A percentile compares a stretch with the other conserved stretches of the same genome.
These are phyloP conservation scores for Penstemon barbatus DNA, from an alignment of 257 asterid genomes.

Conservation along the genomic window DNA sequence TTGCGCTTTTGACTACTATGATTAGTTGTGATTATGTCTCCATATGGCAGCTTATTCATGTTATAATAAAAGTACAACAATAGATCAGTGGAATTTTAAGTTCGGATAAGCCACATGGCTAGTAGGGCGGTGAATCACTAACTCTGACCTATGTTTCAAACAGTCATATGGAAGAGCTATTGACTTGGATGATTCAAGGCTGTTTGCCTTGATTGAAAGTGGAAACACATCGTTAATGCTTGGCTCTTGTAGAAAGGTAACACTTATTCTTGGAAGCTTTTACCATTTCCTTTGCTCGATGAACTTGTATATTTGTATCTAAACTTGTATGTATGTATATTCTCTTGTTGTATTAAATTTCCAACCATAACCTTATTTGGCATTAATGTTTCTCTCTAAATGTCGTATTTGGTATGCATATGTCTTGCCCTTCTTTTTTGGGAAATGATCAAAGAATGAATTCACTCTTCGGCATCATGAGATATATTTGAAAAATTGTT, in stretches of 20 bases:
- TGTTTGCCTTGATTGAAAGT: constrained; percentile 87
- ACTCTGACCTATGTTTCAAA: constrained; percentile 32
- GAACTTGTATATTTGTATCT: constrained; percentile 14
- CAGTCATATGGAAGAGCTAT: constrained; percentile 94
- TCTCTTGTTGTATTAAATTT: constrained; percentile 21
- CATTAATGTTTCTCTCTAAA: not conserved
- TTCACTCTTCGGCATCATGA: not conserved
- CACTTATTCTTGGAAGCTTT: constrained; percentile 19
- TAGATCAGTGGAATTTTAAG: constrained; percentile 16
- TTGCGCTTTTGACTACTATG: too few relatives aligned
- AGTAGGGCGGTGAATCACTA: constrained; percentile 17
- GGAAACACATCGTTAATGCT: constrained; percentile 89
- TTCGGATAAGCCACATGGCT: constrained; percentile 20
- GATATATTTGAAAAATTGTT: not conserved
- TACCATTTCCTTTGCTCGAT: constrained; percentile 13
- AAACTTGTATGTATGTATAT: constrained; percentile 16
- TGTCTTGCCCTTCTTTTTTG: not conserved
- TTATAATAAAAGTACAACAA: not conserved
- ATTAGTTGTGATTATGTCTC: not conserved
- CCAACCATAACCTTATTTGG: constrained; percentile 6
- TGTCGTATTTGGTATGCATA: constrained; percentile 1
- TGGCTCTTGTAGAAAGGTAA: constrained; percentile 77
- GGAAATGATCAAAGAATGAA: constrained; percentile 8
- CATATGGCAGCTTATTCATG: not conserved
- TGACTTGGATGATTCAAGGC: constrained; percentile 82